Evolutionary conservation across 805 yeast genomes (phyloP), one percentile per base, ranked within the genome.

Genomic region (Hanseniaspora valbyensis): DNA sequence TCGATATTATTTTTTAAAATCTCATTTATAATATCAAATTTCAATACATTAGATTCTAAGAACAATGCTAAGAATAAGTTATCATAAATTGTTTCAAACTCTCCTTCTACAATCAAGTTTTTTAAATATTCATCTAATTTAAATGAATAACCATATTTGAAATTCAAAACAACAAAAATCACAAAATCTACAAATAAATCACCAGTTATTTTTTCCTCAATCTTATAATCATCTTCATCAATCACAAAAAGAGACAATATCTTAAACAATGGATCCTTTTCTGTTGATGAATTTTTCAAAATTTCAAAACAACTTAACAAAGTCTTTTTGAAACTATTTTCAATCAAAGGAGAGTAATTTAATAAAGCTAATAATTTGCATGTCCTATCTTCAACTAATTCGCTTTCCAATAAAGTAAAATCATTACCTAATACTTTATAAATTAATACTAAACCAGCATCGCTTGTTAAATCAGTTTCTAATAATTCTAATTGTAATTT

Each of bases 11-110:
- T 49, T 12, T 65, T 34, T 45, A 62, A 61, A 34, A 67, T 53
- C 28, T 65, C 66, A 18, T 61, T 59, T 22, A 48, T 52, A 12
- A 66, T 63, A 32, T 56, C 56, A 30, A 62, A 61, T 25, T 62
- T 56, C 13, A 55, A 50, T 33, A 57, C 60, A 33, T 68, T 50
- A 14, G 61, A 58, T 9, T 62, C 54, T 26, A 74, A 71, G 38
- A 72, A 69, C 14, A 68, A 74, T 12, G 74, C 69, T 60, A 76
- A 77, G 41, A 79, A 41, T 6, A 73, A 54, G 9, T 67, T 69
- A 61, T 71, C 80, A 24, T 76, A 66, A 57, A 36, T 22, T 13
- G 19, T n/a, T 16, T 39, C 42, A 24, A 39, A 39, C 4, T 12
- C n/a, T 8, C 18, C 36, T 5, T 28, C 16, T 29, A 29, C 19